Evolutionary conservation across 2,329 filamentous ascomycete genomes (phyloP).

Genomic region (Sporothrix schenckii): DNA sequence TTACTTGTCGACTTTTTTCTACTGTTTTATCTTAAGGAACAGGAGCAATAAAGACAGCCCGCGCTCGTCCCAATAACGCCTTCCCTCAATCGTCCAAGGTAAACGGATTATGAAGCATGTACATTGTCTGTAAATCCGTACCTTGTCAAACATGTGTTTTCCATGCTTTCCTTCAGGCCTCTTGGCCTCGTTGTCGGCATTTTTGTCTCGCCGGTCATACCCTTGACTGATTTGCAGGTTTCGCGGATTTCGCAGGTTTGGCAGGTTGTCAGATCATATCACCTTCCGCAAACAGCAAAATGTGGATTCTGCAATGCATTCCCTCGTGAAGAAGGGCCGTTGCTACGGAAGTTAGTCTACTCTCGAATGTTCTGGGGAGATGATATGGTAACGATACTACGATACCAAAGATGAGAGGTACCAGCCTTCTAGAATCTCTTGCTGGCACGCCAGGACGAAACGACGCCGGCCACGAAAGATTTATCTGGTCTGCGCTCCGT

Average conservation of each 20-base stretch:
- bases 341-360: not conserved
- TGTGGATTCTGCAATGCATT: not conserved
- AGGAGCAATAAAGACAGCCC: too few species aligned
- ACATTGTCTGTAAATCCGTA: not conserved
- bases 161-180: not conserved
- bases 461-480: not conserved
- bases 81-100: not conserved
- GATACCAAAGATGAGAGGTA: not conserved
- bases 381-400: not conserved
- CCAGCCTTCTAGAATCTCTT: slow-evolving; percentile 4
- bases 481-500: not conserved
- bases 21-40: too few species aligned
- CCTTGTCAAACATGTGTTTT: slow-evolving; percentile 28
- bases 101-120: not conserved
- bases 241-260: not conserved
- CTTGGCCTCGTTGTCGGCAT: too few species aligned
- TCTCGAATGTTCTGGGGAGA: not conserved
- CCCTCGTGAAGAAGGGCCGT: not conserved
- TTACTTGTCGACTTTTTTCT: not conserved
- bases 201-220: too few species aligned
- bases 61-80: too few species aligned
- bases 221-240: too few species aligned
- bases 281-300: slow-evolving; percentile 25
- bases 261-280: slow-evolving; percentile 14
- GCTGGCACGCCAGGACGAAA: not conserved